phyloP scores from a whole-genome alignment of 1,284 basidiomycete species.

The Phylloboletellus chloephorus region DNA sequence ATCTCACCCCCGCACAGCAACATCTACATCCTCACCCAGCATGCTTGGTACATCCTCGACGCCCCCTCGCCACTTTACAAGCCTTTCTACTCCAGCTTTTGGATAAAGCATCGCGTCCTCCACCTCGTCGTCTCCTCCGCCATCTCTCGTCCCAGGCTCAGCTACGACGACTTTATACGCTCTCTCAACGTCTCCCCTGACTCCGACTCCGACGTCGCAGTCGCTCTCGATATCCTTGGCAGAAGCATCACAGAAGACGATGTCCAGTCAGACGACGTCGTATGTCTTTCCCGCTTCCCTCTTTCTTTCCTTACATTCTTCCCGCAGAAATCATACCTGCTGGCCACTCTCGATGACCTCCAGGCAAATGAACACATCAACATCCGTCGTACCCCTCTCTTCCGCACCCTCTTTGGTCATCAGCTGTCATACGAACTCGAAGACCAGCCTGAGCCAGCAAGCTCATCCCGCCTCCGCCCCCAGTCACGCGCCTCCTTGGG shows the following conservation, averaged over 20 bases:
- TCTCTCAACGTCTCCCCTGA: constrained; percentile 30
- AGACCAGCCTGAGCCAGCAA: constrained; percentile 10
- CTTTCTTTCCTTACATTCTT: constrained; percentile 4
- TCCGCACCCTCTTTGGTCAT: constrained; percentile 27
- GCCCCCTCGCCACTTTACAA: constrained; percentile 41
- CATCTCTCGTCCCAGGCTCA: constrained; percentile 31
- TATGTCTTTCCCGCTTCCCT: constrained; percentile 25
- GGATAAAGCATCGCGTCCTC: constrained; percentile 43
- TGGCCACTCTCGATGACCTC: constrained; percentile 34
- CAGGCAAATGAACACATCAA: constrained; percentile 27
- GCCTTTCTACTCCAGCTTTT: constrained; percentile 41
- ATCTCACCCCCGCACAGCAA: constrained; percentile 26
- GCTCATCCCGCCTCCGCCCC: constrained; percentile 16
- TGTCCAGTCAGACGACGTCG: constrained; percentile 39
- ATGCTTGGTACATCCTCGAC: constrained; percentile 62
- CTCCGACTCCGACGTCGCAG: constrained; percentile 20
- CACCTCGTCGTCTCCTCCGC: constrained; percentile 40
- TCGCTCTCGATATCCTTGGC: constrained; percentile 29
- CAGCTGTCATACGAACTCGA: constrained; percentile 22
- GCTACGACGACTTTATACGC: constrained; percentile 37
- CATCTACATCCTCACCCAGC: constrained; percentile 38
- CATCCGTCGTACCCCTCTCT: constrained; percentile 34
- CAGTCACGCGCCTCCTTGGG: constrained; percentile 14
- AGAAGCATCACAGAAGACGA: constrained; percentile 35
- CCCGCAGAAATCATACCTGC: constrained; percentile 37